Percentiles rank a stretch among this genome's conserved stretches.
phyloP scores from a whole-genome alignment of 2,329 filamentous ascomycete species.

The Cladobotryum mycophilum region DNA sequence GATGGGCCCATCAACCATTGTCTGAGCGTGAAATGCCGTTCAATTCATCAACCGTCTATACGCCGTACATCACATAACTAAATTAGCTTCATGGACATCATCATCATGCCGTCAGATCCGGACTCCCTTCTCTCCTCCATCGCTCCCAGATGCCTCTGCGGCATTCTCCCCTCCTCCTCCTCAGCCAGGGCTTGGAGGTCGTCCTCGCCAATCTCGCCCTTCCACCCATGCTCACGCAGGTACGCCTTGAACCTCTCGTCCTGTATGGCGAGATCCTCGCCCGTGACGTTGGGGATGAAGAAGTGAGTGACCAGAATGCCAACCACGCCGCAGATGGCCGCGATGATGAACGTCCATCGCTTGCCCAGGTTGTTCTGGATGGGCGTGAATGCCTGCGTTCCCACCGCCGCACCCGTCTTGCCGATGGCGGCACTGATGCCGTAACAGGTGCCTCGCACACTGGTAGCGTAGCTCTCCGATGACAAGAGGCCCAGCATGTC shows the following conservation, averaged over 20 bases:
- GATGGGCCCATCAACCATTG: no score
- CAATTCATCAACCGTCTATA: no score
- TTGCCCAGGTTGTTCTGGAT: constrained; percentile 40
- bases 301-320: constrained; percentile 42
- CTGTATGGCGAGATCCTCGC: constrained; percentile 36
- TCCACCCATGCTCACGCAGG: constrained; percentile 39
- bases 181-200: constrained; percentile 16
- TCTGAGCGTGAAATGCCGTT: no score
- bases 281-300: constrained; percentile 39
- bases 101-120: no score
- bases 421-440: constrained; percentile 45
- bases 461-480: constrained; percentile 45
- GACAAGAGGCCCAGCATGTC: constrained; percentile 45
- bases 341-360: constrained; percentile 46
- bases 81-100: no score
- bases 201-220: constrained; percentile 35
- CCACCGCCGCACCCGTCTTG: constrained; percentile 45
- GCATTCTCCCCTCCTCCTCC: constrained; percentile 12
- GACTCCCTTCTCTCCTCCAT: constrained; percentile 14
- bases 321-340: constrained; percentile 42
- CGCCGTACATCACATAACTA: no score
- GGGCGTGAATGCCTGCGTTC: constrained; percentile 44
- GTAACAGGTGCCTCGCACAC: constrained; percentile 45
- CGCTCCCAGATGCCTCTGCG: neutral
- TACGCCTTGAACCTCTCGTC: constrained; percentile 40